phyloP scores from a whole-genome alignment of 169 alveolate species.

The Cryptosporidium sp. region DNA sequence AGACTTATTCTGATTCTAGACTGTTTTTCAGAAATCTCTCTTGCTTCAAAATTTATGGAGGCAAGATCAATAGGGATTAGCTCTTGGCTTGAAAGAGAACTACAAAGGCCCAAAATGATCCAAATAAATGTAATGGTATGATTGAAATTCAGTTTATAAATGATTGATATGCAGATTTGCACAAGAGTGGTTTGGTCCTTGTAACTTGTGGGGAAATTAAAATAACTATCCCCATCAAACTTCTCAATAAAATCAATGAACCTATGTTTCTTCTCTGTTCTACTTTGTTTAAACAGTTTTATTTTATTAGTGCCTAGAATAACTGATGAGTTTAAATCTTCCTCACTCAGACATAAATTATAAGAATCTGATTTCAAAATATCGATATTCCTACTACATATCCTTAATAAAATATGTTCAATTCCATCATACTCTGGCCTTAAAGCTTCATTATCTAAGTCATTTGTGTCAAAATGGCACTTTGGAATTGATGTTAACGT shows the following conservation, averaged over 20 bases:
- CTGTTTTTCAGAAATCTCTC: not conserved
- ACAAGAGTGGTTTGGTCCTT: conserved; percentile 48
- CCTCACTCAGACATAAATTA: conserved; percentile 24
- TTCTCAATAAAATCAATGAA: not conserved
- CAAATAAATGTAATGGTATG: not conserved
- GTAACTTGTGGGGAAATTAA: conserved; percentile 1
- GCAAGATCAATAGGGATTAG: conserved; percentile 7
- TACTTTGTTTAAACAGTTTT: not conserved
- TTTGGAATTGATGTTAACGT: conserved; percentile 19
- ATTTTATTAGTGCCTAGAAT: conserved; percentile 10
- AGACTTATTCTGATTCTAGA: conserved; percentile 31
- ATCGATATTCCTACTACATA: conserved; percentile 11
- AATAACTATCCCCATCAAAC: not conserved
- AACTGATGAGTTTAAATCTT: conserved; percentile 19
- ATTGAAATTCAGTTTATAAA: not conserved
- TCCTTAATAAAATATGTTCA: conserved; percentile 15
- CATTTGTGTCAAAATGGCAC: conserved; percentile 9
- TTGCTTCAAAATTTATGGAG: conserved; percentile 10
- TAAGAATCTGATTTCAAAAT: not conserved
- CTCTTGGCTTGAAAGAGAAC: conserved; percentile 32
- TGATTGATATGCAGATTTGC: conserved; percentile 6
- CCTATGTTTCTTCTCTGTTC: conserved; percentile 1
- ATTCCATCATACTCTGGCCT: conserved; percentile 53
- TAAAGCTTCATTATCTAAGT: not conserved
- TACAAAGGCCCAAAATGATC: conserved; percentile 45